These are phyloP conservation scores for Mycosphaerella arachidis DNA, from an alignment of 2,329 filamentous ascomycete genomes.

Conservation along the genomic window DNA sequence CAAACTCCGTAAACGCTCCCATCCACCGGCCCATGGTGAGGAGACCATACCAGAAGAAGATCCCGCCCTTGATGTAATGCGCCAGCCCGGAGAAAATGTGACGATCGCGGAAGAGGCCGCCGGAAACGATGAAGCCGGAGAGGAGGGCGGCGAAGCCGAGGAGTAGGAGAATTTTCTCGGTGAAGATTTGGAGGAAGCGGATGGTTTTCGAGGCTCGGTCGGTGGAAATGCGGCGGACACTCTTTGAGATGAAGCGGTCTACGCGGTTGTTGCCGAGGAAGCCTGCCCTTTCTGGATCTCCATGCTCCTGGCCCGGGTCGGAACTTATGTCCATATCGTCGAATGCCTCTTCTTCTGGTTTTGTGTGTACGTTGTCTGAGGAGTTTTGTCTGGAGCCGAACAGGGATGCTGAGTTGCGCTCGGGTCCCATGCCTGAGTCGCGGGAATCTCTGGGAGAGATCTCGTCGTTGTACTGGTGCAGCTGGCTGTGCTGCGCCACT, in stretches of 20 bases:
- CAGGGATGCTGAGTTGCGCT: slow-evolving; percentile 25
- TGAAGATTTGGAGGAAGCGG: slow-evolving; percentile 57
- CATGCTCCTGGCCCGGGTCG: slow-evolving; percentile 32
- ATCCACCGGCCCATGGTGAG: slow-evolving; percentile 85
- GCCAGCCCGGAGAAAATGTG: slow-evolving; percentile 78
- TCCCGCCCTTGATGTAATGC: slow-evolving; percentile 89
- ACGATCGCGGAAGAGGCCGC: slow-evolving; percentile 63
- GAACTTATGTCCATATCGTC: slow-evolving; percentile 37
- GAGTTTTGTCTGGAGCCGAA: slow-evolving; percentile 32
- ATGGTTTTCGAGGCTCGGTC: slow-evolving; percentile 55
- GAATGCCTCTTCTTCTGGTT: slow-evolving; percentile 16
- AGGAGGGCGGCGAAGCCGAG: slow-evolving; percentile 70
- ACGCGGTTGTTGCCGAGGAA: slow-evolving; percentile 40
- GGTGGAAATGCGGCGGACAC: slow-evolving; percentile 30
- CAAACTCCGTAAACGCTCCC: slow-evolving; percentile 82
- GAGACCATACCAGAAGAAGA: slow-evolving; percentile 91
- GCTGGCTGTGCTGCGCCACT: slow-evolving; percentile 30
- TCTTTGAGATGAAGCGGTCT: slow-evolving; percentile 26
- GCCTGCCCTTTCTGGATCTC: slow-evolving; percentile 31
- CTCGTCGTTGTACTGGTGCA: slow-evolving; percentile 22
- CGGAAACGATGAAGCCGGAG: slow-evolving; percentile 71
- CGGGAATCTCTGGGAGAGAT: slow-evolving; percentile 35
- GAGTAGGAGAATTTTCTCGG: slow-evolving; percentile 73
- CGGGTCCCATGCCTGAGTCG: slow-evolving; percentile 35
- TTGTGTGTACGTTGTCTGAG: slow-evolving; percentile 26